Percentiles rank a stretch among this genome's conserved stretches.
Conservation (phyloP, 2,329 filamentous ascomycete genomes). For the Trichophyton mentagrophytes region DNA sequence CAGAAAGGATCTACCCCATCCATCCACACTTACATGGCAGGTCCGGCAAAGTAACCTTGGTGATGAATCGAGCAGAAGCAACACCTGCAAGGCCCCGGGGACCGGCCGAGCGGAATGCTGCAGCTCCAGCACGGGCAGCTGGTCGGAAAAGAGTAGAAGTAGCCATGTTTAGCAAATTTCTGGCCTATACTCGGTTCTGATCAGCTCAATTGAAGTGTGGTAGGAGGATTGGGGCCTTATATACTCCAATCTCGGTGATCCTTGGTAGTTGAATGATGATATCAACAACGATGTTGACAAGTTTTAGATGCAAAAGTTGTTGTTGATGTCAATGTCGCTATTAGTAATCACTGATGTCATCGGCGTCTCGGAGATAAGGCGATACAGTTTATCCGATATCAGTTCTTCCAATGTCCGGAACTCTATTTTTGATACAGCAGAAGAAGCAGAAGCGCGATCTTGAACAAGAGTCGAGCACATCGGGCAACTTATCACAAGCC, state of each 20-base stretch:
- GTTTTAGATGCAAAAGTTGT: neutral
- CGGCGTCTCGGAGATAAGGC: neutral
- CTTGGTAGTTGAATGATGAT: neutral
- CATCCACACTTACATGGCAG: slow-evolving; percentile 50
- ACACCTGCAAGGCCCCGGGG: slow-evolving; percentile 48
- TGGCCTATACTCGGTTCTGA: neutral
- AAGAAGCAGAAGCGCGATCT: no score
- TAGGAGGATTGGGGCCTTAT: neutral
- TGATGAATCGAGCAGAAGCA: slow-evolving; percentile 62
- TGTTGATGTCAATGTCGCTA: neutral
- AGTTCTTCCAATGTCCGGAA: neutral
- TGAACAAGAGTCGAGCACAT: neutral
- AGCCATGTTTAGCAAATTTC: neutral
- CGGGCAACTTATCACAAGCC: neutral
- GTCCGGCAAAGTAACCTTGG: slow-evolving; percentile 89
- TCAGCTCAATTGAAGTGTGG: neutral
- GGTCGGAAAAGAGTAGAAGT: slow-evolving; percentile 52
- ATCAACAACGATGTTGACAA: neutral
- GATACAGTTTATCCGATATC: neutral
- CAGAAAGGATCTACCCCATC: neutral
- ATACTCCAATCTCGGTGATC: neutral
- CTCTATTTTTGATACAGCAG: neutral
- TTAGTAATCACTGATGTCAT: neutral
- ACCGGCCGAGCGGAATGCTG: slow-evolving; percentile 34
- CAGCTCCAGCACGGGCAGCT: slow-evolving; percentile 51